Evolutionary conservation across 1,284 basidiomycete genomes (phyloP).

Genomic region (Mycosarcoma maydis): DNA sequence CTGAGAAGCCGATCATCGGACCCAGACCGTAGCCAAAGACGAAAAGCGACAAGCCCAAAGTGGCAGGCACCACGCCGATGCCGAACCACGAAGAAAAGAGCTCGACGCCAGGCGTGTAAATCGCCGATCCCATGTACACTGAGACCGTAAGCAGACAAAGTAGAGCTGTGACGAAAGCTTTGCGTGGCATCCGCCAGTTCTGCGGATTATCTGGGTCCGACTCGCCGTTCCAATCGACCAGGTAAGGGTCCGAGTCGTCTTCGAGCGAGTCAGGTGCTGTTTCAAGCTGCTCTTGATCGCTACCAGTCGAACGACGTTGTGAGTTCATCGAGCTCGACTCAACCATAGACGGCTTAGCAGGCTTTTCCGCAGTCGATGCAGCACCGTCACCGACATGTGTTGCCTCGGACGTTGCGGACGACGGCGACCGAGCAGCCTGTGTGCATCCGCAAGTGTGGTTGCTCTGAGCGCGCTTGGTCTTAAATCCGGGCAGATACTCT

Average conservation of each 20-base stretch:
- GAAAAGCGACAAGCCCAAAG: conserved; percentile 50
- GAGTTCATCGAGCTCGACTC: conserved; percentile 35
- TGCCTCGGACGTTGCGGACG: conserved; percentile 5
- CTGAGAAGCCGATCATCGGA: conserved; percentile 61
- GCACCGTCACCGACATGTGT: conserved; percentile 1
- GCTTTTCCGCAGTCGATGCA: not conserved
- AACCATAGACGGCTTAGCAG: conserved; percentile 69
- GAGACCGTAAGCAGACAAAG: conserved; percentile 69
- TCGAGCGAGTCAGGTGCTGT: conserved; percentile 14
- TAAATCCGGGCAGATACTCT: conserved; percentile 36
- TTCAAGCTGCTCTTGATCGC: conserved; percentile 5
- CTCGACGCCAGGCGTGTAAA: conserved; percentile 72
- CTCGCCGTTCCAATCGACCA: conserved; percentile 69
- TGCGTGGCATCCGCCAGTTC: conserved; percentile 63
- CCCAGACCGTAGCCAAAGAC: conserved; percentile 53
- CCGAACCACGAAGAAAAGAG: conserved; percentile 65
- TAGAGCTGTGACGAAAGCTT: conserved; percentile 58
- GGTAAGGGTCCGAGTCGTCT: conserved; percentile 53
- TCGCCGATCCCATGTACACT: conserved; percentile 73
- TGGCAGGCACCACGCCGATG: conserved; percentile 26
- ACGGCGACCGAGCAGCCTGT: too few species aligned
- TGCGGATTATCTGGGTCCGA: conserved; percentile 64
- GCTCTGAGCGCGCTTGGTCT: conserved; percentile 3
- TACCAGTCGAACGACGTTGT: not conserved
- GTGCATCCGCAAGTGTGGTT: too few species aligned